Percentiles rank a stretch among this genome's conserved stretches.
Evolutionary conservation across 73 alveolate genomes (phyloP).

Genomic region (Paraurostyla sp.): DNA sequence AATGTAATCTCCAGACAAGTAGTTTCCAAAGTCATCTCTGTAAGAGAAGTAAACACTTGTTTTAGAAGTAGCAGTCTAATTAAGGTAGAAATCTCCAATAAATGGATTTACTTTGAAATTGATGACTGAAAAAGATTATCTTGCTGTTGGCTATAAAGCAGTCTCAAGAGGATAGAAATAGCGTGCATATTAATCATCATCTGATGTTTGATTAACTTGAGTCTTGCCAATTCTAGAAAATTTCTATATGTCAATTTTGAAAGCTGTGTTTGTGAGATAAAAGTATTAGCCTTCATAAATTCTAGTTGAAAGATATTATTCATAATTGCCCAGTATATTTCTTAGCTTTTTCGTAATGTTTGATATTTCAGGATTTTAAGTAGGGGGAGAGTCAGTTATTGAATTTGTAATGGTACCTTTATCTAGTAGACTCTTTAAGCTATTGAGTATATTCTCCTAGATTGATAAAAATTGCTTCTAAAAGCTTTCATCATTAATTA

Average conservation of each 20-base stretch:
- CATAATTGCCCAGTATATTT: not conserved
- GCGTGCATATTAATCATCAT: not conserved
- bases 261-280: not conserved
- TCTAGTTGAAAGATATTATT: not conserved
- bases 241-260: not conserved
- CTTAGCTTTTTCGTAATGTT: not conserved
- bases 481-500: not conserved
- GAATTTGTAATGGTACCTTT: not conserved
- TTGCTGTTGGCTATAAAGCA: slow-evolving; percentile 27
- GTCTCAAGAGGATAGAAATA: not conserved
- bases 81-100: not conserved
- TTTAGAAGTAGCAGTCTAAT: slow-evolving; percentile 23
- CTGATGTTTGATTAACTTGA: not conserved
- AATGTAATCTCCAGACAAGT: not conserved
- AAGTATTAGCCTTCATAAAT: not conserved
- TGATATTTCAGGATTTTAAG: not conserved
- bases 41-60: slow-evolving; percentile 35
- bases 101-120: slow-evolving; percentile 20
- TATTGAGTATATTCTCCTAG: not conserved
- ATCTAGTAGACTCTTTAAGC: not conserved
- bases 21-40: slow-evolving; percentile 23
- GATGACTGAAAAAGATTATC: slow-evolving; percentile 16
- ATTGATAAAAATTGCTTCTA: not conserved
- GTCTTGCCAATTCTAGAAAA: slow-evolving; percentile 25
- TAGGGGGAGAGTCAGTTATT: not conserved